Evolutionary conservation across 164 flowering plant genomes (phyloP), one percentile per base, ranked within the genome.

Genomic region (Vitis cinerea): DNA sequence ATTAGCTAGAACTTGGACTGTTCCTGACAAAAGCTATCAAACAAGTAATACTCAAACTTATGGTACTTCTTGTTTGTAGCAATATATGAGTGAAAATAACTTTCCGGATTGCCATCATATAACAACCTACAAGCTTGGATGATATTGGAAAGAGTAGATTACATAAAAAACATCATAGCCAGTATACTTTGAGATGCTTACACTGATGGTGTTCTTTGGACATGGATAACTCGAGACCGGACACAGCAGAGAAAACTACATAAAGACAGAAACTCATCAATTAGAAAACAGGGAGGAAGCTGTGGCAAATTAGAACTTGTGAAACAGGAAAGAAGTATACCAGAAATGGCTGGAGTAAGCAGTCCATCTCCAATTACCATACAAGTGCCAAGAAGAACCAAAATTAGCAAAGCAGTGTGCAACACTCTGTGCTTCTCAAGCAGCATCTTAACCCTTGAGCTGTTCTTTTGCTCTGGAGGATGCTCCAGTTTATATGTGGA

Each of bases 361-460:
- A 88, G 62, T 61, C 96, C 96, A 85, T 90, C 98, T 55, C 98
- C 98, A 67, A 93, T 89, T 13, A 93, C 97, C 98, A 93, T 93
- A 78, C 97, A 93, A 55, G 98, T 93, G 56, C 98, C 98, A 53
- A 90, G 83, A 54, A 93, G 84, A 73, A 89, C 98, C 82, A 93
- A 53, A 12, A 93, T 75, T 56, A 93, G 80, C 77, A 93, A 81
- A 78, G 97, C 92, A 51, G 90, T 88, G 68, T 86, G 94, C 78
- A 90, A 77, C 54, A 57, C 61, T 79, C 81, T 93, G 77, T 88
- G 83, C 79, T 85, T 89, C 85, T 93, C 97, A 6, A 92, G 88
- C 60, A 84, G 76, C 68, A 10, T 63, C 71, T 93, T 93, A 53
- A 86, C 74, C 73, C 63, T 66, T 4, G 94, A 90, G 59, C 74